These are phyloP conservation scores for Pisolithus albus DNA, from an alignment of 768 basidiomycete genomes.

Conservation along the genomic window DNA sequence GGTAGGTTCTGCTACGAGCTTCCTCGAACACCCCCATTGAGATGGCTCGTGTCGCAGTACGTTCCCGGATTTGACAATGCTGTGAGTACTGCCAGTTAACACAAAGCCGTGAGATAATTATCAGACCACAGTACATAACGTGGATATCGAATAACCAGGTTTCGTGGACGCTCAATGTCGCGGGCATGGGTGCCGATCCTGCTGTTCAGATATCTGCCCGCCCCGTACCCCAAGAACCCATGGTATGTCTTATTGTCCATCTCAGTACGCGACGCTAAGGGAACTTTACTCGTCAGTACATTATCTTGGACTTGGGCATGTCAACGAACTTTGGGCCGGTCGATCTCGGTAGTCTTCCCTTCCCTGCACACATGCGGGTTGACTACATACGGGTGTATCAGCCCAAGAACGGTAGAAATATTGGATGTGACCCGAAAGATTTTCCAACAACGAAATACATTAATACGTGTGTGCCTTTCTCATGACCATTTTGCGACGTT, in stretches of 20 bases:
- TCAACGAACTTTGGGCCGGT: constrained; percentile 53
- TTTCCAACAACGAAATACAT: constrained; percentile 75
- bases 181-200: constrained; percentile 59
- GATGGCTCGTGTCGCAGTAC: constrained; percentile 12
- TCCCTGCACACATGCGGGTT: constrained; percentile 42
- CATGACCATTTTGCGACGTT: not conserved
- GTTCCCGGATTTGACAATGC: constrained; percentile 58
- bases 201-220: constrained; percentile 55
- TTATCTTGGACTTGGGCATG: constrained; percentile 54
- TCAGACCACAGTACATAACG: constrained; percentile 58
- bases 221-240: constrained; percentile 76
- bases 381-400: constrained; percentile 74
- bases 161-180: constrained; percentile 69
- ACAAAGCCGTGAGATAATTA: not conserved
- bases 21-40: not conserved
- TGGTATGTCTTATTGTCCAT: constrained; percentile 44
- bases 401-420: constrained; percentile 48
- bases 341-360: constrained; percentile 45
- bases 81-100: constrained; percentile 31
- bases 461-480: constrained; percentile 35
- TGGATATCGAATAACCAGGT: constrained; percentile 68
- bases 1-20: constrained; percentile 27
- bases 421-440: constrained; percentile 63
- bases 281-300: constrained; percentile 31
- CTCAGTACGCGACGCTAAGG: not conserved